phyloP scores from a whole-genome alignment of 2,329 filamentous ascomycete genomes.

The Phyllosticta paracitricarpa region DNA sequence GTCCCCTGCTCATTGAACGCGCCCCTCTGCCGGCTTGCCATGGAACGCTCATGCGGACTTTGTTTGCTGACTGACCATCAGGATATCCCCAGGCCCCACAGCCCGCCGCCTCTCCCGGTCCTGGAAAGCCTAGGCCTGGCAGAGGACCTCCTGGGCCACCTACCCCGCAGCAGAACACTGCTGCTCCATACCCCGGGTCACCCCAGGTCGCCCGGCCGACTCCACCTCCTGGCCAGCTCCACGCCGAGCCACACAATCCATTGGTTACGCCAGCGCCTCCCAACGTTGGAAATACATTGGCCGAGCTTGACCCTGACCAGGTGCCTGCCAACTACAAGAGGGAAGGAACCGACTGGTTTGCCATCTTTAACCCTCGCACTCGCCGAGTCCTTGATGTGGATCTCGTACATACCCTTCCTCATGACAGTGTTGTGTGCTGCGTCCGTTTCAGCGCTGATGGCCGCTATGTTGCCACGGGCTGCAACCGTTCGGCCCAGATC shows the following conservation, averaged over 20 bases:
- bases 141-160: conserved; percentile 60
- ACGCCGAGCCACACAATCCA: conserved; percentile 20
- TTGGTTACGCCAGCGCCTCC: conserved; percentile 18
- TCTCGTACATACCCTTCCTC: conserved; percentile 80
- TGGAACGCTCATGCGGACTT: conserved; percentile 23
- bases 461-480: conserved; percentile 91
- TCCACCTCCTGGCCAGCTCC: conserved; percentile 42
- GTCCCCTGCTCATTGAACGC: background rate
- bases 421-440: conserved; percentile 96
- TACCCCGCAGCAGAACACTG: conserved; percentile 85
- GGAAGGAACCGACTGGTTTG: conserved; percentile 86
- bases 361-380: conserved; percentile 88
- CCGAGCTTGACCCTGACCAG: conserved; percentile 78
- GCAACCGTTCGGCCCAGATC: conserved; percentile 98
- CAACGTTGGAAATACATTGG: conserved; percentile 59
- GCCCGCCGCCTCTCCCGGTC: conserved; percentile 74
- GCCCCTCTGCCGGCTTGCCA: background rate
- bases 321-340: conserved; percentile 82
- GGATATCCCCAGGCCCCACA: conserved; percentile 78
- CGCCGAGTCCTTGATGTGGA: conserved; percentile 87
- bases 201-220: conserved; percentile 83
- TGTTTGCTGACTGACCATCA: conserved; percentile 16
- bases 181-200: conserved; percentile 79
- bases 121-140: conserved; percentile 55
- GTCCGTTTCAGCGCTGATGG: conserved; percentile 94